These are phyloP conservation scores for Thraustotheca clavata DNA, from an alignment of 352 stramenopile genomes.

Conservation along the genomic window DNA sequence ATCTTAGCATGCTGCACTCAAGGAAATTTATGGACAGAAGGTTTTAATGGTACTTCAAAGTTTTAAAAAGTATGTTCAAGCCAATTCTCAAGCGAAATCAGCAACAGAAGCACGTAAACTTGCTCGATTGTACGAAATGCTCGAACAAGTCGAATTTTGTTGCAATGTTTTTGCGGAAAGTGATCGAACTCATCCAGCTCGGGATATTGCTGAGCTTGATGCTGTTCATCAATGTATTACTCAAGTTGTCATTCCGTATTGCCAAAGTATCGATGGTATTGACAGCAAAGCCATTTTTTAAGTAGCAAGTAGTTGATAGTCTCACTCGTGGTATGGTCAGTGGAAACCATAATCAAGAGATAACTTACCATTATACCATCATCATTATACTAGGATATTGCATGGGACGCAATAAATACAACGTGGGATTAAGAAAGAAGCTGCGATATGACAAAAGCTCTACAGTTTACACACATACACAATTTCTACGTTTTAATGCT, in stretches of 20 bases:
- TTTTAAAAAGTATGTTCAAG: constrained; percentile 18
- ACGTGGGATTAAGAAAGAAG: no score
- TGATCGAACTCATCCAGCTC: neutral
- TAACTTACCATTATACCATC: no score
- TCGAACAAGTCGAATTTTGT: constrained; percentile 19
- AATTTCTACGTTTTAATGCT: neutral
- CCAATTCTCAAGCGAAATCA: constrained; percentile 16
- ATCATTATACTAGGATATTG: no score
- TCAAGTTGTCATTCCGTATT: constrained; percentile 18
- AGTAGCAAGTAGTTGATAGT: neutral
- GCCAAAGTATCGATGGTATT: constrained; percentile 1
- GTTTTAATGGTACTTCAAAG: neutral
- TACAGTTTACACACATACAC: neutral
- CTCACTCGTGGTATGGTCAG: no score
- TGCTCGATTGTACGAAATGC: constrained; percentile 17
- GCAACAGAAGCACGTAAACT: constrained; percentile 15
- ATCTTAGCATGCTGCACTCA: constrained; percentile 11
- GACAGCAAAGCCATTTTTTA: constrained; percentile 9
- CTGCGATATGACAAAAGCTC: neutral
- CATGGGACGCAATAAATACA: no score
- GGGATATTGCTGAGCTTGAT: constrained; percentile 10
- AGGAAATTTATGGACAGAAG: constrained; percentile 17
- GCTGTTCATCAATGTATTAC: constrained; percentile 16
- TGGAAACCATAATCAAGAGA: no score
- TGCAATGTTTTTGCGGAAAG: neutral